Base-by-base conservation (phyloP, 2,329 filamentous ascomycete genomes). In the Penicillium sp. region DNA sequence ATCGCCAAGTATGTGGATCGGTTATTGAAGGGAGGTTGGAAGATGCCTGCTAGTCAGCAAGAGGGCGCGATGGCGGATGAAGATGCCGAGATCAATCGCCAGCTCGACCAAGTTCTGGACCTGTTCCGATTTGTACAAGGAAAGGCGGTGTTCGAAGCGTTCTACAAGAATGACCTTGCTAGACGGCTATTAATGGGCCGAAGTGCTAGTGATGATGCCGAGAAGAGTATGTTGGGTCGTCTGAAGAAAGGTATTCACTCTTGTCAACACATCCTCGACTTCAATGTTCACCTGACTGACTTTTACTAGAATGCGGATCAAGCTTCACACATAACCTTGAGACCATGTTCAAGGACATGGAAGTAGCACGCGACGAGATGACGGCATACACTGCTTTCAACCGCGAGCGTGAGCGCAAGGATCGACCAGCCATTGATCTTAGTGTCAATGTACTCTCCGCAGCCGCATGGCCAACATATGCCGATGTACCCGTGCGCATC, bases 291-390 rank as follows among this genome's bases (percentile, higher is more conserved):
- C 33, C 27, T 36, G 11, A 19, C 51, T 54, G 40, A 46, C 40
- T n/a, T 41, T 36, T n/a, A 35, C 6, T 59, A 78, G 95, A 99
- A 79, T 99, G 95, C 72, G 95, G 95, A 40, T 89, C 91, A 14
- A 90, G 87, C 67, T 98, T 99, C 73, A 99, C 95, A 0, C 93
- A 96, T 72, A 99, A 99, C 70, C 82, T 99, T 0, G 96, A 99
- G 77, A 91, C 94, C 62, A 99, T 99, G 95, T 99, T 99, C 81
- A 96, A 96, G 75, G 95, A 99, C 70, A 92, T 98, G 75, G 93
- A 97, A 72, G 83, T 97, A 19, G 91, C 91, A 13, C 89, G 90
- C 60, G 95, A 98, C 68, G 94, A 98, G 73, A 96, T 98, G 89
- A 78, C 84, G n/a, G 86, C 89, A 0, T 99, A 96, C 79, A 95